Base-by-base conservation (phyloP, 2,329 filamentous ascomycete species). In the Colletotrichum aenigma region DNA sequence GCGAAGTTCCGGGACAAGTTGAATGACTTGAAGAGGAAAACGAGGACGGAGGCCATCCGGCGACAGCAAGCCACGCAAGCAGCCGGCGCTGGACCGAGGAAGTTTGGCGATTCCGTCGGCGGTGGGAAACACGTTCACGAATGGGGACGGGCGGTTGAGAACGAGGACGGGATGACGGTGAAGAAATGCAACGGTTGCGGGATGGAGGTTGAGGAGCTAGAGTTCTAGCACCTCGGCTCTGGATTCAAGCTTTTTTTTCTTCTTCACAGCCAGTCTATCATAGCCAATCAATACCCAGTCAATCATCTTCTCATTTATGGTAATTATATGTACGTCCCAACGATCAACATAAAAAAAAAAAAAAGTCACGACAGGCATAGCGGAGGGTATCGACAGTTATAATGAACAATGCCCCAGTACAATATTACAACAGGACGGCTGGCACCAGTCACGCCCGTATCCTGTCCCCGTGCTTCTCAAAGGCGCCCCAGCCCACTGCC, bases 1-100 rank as follows among this genome's bases (percentile, higher is more conserved):
- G 93, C 93, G 80, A 98, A 98, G 84, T 98, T 98, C 85, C 95
- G 95, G 82, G 93, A 92, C 74, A 98, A 98, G 86, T 87, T 99
- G 38, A 89, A 94, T 7, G 96, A 98, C 69, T 83, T 99, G 77
- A 99, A 98, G 89, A 96, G 96, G 85, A 93, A 96, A 83, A 99
- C 97, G 15, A 89, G 96, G 61, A 96, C 97, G 0, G 97, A 98
- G 79, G 95, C 96, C 1, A 98, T 96, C 80, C 91, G 96, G 71
- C 88, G 96, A 66, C 93, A 93, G 79, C 89, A 92, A 70, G 91
- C 90, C 71, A 88, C 89, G 5, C 85, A 83, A 2, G 86, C 85
- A 18, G 91, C 90, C 70, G 89, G 89, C 4, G 85, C 83, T 3
- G 87, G 85, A 24, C 88, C 89, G 15, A 87, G 85, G 55, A 88